Evolutionary conservation across 2,329 filamentous ascomycete species (phyloP).

Genomic region (Penicillium sp.): DNA sequence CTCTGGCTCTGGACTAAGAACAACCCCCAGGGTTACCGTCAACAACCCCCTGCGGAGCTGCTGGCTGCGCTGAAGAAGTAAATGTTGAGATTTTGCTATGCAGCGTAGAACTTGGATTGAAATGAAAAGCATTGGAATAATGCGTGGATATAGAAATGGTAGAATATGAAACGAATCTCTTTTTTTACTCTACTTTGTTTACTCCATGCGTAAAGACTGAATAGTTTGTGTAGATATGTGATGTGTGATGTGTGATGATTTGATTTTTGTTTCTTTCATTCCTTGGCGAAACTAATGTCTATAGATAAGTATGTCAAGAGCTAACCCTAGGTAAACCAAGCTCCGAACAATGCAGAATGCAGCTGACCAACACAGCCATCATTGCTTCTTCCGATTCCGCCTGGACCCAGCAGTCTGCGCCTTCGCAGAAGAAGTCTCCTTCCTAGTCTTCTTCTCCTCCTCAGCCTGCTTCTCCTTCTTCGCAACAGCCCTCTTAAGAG

Average conservation of each 20-base stretch:
- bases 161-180: constrained; percentile 43
- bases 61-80: constrained; percentile 59
- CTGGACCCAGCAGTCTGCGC: constrained; percentile 43
- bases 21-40: constrained; percentile 92
- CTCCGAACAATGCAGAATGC: neutral
- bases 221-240: neutral
- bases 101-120: neutral
- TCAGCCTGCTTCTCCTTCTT: constrained; percentile 56
- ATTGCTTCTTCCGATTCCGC: constrained; percentile 43
- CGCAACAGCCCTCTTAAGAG: constrained; percentile 61
- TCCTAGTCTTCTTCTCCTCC: constrained; percentile 24
- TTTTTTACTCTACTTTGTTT: constrained; percentile 23
- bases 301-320: no score
- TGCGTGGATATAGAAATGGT: constrained; percentile 25
- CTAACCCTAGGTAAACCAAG: neutral
- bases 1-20: constrained; percentile 97
- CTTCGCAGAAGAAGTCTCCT: constrained; percentile 29
- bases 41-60: constrained; percentile 84
- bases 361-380: constrained; percentile 6
- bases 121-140: constrained; percentile 5
- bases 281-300: constrained; percentile 8
- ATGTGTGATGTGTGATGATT: neutral
- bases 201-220: neutral
- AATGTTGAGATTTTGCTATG: constrained; percentile 8
- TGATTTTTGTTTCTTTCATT: constrained; percentile 4